Base-by-base conservation (phyloP, 768 basidiomycete species). In the Hypsizygus marmoreus region DNA sequence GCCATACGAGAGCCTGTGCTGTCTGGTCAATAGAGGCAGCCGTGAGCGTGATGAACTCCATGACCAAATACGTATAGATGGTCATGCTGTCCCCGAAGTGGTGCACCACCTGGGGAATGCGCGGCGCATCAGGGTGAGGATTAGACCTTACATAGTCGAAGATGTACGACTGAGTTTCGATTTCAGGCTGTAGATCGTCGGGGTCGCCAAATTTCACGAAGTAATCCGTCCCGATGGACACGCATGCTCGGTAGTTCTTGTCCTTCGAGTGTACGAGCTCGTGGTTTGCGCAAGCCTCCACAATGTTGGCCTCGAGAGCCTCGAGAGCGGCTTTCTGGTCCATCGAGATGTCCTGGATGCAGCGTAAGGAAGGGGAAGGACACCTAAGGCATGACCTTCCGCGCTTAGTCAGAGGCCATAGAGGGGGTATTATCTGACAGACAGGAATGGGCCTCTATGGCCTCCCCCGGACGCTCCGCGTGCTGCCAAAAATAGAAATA, bases 51-150 rank as follows among this genome's bases (percentile, higher is more conserved):
- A 63, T 63, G 45, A 20, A 50, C 45, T 64, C 64, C 57, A 62
- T 64, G 51, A 64, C 59, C 22, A 62, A 32, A 45, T 64, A 64
- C 45, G 29, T 46, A n/a, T n/a, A n/a, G n/a, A n/a, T n/a, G 12
- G 26, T 56, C 32, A 24, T 1, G 41, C 46, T 10, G 16, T 54
- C 44, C 53, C 29, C 37, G 39, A 57, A 56, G 55, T 55, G 51
- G 44, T 58, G 40, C 40, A 56, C 8, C 32, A 59, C 49, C 35
- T 57, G 32, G 36, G 63, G 36, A 47, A 65, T 54, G 32, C 56
- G 63, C 47, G 63, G 63, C 44, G 55, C 30, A 45, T 40, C 37
- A 22, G 45, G 17, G 43, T 48, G 29, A 32, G 44, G n/a, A n/a
- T n/a, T n/a, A n/a, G n/a, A 29, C 36, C 42, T 17, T 45, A 52